Evolutionary conservation across 352 stramenopile species (phyloP), one percentile per base, ranked within the genome.

Genomic region (Peronosclerospora sorghi): DNA sequence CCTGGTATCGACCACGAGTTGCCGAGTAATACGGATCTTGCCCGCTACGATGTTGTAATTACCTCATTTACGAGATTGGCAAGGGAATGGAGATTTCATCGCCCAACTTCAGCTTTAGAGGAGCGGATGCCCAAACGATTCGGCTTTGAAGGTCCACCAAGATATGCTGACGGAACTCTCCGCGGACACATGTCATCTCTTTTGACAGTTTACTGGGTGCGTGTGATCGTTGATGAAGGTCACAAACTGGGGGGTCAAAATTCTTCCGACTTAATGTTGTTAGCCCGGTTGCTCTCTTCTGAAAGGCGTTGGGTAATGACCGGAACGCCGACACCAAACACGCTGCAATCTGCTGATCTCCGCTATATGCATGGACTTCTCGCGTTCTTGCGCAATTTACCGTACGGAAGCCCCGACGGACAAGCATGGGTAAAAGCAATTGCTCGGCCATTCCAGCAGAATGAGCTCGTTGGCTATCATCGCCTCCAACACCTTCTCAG

Each of bases 261-360:
- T 15, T 54, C 68, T 30, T 75, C 66, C 2, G 69, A 79, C 42
- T 65, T 91, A 15, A 91, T 91, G 54, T 52, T 77, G 7, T 83
- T 96, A 48, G 84, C 94, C 6, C 58, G 76, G 18, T 39, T 87
- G 17, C 50, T 97, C 5, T 78, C 62, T 28, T 81, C 83, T 1
- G 70, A 96, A 41, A 78, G 85, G 42, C 67, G 89, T 12, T 98
- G 94, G 94, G 81, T 96, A n/a, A 98, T 98, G 93, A 98, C 92
- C 2, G 95, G 95, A 35, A 98, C 95, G 13, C 95, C 95, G 12
- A 97, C 93, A 8, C 83, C 86, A 27, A 93, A 95, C 45, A 83
- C 73, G 0, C 67, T 90, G 13, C 70, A 94, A 45, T 84, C 65
- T n/a, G 56, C 65, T 1, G 90, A 90, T 26, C 58, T 98, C 5